Base-by-base conservation (phyloP, 2,329 filamentous ascomycete genomes). In the Raffaelea albimanens region DNA sequence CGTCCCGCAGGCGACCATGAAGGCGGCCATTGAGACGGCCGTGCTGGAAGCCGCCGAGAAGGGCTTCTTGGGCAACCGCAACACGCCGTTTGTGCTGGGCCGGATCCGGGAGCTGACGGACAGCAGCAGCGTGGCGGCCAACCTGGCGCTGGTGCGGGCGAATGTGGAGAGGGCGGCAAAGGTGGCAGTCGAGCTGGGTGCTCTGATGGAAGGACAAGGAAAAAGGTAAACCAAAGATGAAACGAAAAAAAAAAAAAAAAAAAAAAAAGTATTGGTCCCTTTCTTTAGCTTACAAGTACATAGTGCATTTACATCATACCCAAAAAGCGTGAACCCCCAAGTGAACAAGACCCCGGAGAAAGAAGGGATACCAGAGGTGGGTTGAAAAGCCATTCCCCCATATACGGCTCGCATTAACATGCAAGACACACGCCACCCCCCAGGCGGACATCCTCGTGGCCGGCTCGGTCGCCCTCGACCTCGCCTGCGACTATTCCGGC, bases 381-480 rank as follows among this genome's bases (percentile, higher is more conserved):
- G n/a, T n/a, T n/a, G n/a, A n/a, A n/a, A 29, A 29, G 25, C 25
- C 7, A 13, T 29, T 29, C 7, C 13, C 13, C 25, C 25, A 7
- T 29, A 13, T 29, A 7, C 25, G 7, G 13, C 25, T 29, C 13
- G 25, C 25, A n/a, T n/a, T 29, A 13, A 29, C 25, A 29, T 29
- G 7, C 25, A 7, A 29, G 25, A 7, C 25, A 29, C 13, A 7
- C 7, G 25, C 7, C 7, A 7, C 25, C 25, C 34, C 34, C 7
- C 34, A 33, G 3, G 48, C 73, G 45, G 82, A 90, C 54, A 75
- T 96, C n/a, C 68, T 96, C 23, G 87, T 96, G 40, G 87, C 89
- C 45, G 91, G 90, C n/a, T 88, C 88, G 13, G 77, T 97, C 25
- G 91, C 91, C 16, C 73, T 95, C 52, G 91, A 97, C 63, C 71